These are phyloP conservation scores for Ceratocystis lukuohia DNA, from an alignment of 2,329 filamentous ascomycete species.

Conservation along the genomic window DNA sequence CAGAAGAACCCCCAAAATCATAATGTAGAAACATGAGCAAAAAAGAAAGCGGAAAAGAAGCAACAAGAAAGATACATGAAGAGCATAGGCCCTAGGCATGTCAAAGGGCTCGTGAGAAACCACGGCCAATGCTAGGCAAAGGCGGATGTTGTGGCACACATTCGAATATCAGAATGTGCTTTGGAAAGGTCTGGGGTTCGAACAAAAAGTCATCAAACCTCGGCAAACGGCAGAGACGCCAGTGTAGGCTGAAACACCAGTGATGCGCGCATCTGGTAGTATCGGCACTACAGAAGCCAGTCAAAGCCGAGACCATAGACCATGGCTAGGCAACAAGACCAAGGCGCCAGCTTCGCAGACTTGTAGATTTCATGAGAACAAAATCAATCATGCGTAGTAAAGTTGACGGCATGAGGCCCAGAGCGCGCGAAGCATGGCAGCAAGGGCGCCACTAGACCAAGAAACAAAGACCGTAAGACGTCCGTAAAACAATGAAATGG, in stretches of 20 bases:
- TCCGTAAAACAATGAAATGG: background rate
- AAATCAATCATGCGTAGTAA: background rate
- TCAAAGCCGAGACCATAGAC: background rate
- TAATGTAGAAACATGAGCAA: slow-evolving; percentile 22
- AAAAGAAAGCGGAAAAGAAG: slow-evolving; percentile 22
- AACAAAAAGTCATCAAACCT: background rate
- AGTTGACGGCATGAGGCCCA: background rate
- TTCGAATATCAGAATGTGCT: background rate
- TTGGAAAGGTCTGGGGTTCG: background rate
- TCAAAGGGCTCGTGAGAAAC: background rate
- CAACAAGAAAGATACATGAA: slow-evolving; percentile 17
- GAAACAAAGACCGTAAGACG: background rate
- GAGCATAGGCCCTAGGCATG: background rate
- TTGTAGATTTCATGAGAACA: background rate
- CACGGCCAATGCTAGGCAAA: background rate
- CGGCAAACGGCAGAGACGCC: background rate
- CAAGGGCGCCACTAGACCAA: background rate
- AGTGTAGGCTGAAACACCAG: background rate
- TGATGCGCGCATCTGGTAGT: background rate
- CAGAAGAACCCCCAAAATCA: slow-evolving; percentile 22
- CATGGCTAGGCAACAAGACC: background rate
- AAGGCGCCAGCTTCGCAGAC: background rate
- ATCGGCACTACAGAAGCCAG: background rate
- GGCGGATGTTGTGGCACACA: background rate
- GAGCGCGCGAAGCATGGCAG: background rate